A percentile compares a stretch with the other conserved stretches of the same genome.
phyloP scores from a whole-genome alignment of 2,329 filamentous ascomycete genomes.

The Aspergillus candidus region DNA sequence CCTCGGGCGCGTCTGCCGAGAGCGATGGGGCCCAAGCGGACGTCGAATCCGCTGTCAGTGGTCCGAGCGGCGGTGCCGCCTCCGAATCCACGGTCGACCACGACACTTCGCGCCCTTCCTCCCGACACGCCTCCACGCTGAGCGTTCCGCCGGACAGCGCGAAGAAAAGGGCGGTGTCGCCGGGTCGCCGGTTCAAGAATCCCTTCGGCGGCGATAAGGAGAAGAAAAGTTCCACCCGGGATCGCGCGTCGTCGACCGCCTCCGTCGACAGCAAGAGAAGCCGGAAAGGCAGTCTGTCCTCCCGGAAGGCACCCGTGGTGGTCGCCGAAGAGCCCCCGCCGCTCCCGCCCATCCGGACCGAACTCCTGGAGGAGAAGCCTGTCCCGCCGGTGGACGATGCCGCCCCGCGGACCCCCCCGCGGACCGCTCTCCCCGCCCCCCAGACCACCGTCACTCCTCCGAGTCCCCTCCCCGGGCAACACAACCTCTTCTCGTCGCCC shows the following conservation, averaged over 20 bases:
- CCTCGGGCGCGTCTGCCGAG: slow-evolving; percentile 40
- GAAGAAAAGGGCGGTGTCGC: slow-evolving; percentile 59
- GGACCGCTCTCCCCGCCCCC: slow-evolving; percentile 28
- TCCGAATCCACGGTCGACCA: slow-evolving; percentile 40
- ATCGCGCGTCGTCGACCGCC: slow-evolving; percentile 40
- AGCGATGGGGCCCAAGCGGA: slow-evolving; percentile 24
- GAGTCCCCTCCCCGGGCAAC: slow-evolving; percentile 45
- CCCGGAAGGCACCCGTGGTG: slow-evolving; percentile 23
- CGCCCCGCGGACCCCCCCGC: slow-evolving; percentile 28
- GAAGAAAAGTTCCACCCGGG: slow-evolving; percentile 48
- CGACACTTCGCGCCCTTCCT: slow-evolving; percentile 22
- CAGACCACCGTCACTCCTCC: slow-evolving; percentile 58
- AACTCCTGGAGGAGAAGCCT: slow-evolving; percentile 22
- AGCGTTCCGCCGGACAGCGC: slow-evolving; percentile 31
- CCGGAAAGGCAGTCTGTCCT: slow-evolving; percentile 32
- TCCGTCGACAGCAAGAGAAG: slow-evolving; percentile 35
- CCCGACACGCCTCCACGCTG: slow-evolving; percentile 25
- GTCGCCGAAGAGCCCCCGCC: slow-evolving; percentile 27
- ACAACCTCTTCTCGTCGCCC: slow-evolving; percentile 24
- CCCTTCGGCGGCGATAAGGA: slow-evolving; percentile 54
- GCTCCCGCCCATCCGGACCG: slow-evolving; percentile 29
- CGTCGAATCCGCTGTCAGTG: slow-evolving; percentile 24
- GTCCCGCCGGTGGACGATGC: slow-evolving; percentile 19
- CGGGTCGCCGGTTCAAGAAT: slow-evolving; percentile 64
- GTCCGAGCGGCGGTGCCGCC: slow-evolving; percentile 23